These are phyloP conservation scores for Daedaleopsis nitida DNA, from an alignment of 768 basidiomycete species.

Conservation along the genomic window DNA sequence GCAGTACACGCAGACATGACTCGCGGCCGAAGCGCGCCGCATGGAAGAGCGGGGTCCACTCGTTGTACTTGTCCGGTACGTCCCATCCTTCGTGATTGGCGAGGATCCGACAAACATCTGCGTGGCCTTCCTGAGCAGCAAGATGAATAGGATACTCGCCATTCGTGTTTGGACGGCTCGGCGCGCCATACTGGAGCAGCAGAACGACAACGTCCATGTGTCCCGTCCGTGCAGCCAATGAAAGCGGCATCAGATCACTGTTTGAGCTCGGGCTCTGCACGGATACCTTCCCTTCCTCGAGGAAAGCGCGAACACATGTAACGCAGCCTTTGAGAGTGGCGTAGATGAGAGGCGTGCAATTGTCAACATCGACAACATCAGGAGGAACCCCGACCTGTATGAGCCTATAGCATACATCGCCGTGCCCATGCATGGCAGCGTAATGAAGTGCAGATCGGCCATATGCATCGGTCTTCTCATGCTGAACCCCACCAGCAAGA, in stretches of 20 bases:
- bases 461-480: conserved; percentile 82
- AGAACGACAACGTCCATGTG: conserved; percentile 81
- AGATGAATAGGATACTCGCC: conserved; percentile 98
- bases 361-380: conserved; percentile 84
- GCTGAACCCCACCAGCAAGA: conserved; percentile 68
- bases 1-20: conserved; percentile 72
- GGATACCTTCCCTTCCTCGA: conserved; percentile 69
- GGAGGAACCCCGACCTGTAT: conserved; percentile 68
- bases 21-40: conserved; percentile 86
- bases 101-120: conserved; percentile 78
- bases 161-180: conserved; percentile 83
- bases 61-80: conserved; percentile 92
- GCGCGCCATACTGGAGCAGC: conserved; percentile 76
- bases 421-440: conserved; percentile 91
- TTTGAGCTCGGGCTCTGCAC: conserved; percentile 58
- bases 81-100: conserved; percentile 79
- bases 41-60: conserved; percentile 98
- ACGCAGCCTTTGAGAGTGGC: conserved; percentile 86
- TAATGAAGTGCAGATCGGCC: conserved; percentile 95
- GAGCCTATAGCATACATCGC: conserved; percentile 71
- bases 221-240: conserved; percentile 89
- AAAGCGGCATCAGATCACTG: conserved; percentile 81
- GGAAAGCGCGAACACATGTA: conserved; percentile 79
- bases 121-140: conserved; percentile 90
- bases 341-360: conserved; percentile 92